Base-by-base conservation (phyloP, 2,329 filamentous ascomycete genomes). In the Colletotrichum sp. region DNA sequence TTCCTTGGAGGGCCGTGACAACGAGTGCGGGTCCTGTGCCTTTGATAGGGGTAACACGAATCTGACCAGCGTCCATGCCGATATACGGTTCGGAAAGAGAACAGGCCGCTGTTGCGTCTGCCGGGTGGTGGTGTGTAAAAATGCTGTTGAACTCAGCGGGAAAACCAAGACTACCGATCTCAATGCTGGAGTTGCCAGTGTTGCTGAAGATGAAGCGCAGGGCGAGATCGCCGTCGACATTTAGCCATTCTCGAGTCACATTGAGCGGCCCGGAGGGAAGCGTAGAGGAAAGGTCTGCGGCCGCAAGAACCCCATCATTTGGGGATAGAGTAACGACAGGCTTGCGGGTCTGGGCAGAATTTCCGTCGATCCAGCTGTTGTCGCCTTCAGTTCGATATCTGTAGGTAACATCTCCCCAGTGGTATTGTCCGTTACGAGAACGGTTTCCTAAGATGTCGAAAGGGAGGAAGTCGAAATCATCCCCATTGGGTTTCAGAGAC, bases 121-220 rank as follows among this genome's bases (percentile, higher is more conserved):
- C 82, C 0, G 90, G 86, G 2, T 83, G 81, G 10, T 89, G 86
- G 64, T 85, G 84, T 15, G 87, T 91, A 79, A 92, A 92, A 78
- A 93, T 92, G 81, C 89, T 92, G 83, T 92, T 92, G 83, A 92
- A 91, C 79, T 91, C 90, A 22, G 90, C 86, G 0, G 91, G 90
- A 70, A 93, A 88, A 0, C 91, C 91, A 3, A 92, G 84, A 65
- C 88, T 88, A 3, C 91, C 91, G 8, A 93, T 81, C 74, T 92
- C 90, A 5, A 92, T 71, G 0, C 83, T 75, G 0, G 80, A 77
- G 0, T 79, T 77, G 1, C 81, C 87, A 0, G 81, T 81, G 74
- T 92, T 92, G 12, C 83, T 84, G 24, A 92, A 78, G 3, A 86
- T 90, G 80, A 92, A 89, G 18, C 84, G 84, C 6, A 93, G 82